These are phyloP conservation scores for Plasmodium billcollinsi DNA, from an alignment of 169 alveolate genomes.

Conservation along the genomic window DNA sequence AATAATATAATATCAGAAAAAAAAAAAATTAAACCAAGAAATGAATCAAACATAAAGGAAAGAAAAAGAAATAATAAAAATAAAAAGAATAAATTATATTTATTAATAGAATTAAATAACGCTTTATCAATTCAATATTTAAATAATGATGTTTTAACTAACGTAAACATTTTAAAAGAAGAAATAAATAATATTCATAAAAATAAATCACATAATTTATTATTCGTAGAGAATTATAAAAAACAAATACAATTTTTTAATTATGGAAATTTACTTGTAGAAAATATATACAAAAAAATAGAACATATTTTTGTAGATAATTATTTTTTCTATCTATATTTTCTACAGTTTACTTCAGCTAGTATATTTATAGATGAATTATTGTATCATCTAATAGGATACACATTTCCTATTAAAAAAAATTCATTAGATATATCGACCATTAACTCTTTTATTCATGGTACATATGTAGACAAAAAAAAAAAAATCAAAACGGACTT, in stretches of 20 bases:
- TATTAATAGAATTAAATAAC: constrained; percentile 58
- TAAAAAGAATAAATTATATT: constrained; percentile 21
- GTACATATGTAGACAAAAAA: constrained; percentile 34
- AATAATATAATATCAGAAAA: background rate
- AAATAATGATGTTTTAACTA: constrained; percentile 48
- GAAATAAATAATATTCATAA: background rate
- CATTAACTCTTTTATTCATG: constrained; percentile 62
- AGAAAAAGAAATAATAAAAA: background rate
- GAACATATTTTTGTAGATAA: constrained; percentile 75
- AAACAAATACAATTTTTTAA: constrained; percentile 74
- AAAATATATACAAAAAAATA: constrained; percentile 74
- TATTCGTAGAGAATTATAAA: constrained; percentile 62
- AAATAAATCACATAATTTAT: constrained; percentile 18
- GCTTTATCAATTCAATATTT: constrained; percentile 65
- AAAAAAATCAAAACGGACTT: constrained; percentile 40
- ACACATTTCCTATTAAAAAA: constrained; percentile 64
- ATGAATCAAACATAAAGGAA: constrained; percentile 1
- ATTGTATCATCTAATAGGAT: constrained; percentile 64
- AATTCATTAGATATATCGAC: constrained; percentile 28
- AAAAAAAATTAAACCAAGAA: background rate
- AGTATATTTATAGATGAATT: constrained; percentile 68
- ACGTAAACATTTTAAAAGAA: constrained; percentile 7
- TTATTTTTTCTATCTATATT: constrained; percentile 72
- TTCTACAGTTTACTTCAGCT: constrained; percentile 75
- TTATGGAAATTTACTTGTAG: constrained; percentile 70